Evolutionary conservation across 257 asterid genomes (phyloP), one percentile per base, ranked within the genome.

Genomic region (Rehmannia glutinosa): DNA sequence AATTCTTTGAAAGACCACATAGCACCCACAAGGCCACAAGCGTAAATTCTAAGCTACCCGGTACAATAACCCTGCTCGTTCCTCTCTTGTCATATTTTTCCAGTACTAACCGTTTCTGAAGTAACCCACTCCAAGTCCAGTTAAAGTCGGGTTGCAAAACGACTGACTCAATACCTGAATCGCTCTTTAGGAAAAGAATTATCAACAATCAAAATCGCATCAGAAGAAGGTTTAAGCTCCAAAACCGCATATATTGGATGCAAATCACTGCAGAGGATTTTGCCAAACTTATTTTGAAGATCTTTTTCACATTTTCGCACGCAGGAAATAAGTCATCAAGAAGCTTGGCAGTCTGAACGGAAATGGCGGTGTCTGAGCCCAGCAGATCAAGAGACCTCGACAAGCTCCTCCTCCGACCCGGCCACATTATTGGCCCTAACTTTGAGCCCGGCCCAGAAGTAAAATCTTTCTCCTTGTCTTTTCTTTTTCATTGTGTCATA

Each of bases 371-470:
- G 50, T 46, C 83, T 51, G 85, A 81, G 81, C 80, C 85, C 71
- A 94, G 99, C 88, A 84, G 97, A 87, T 87, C 97, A 30, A 83
- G 97, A 42, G 99, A 91, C 86, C 97, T 91, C 61, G 98, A 89
- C 77, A 94, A 91, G 80, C 98, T 94, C 71, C 96, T 94, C 45
- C 86, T 88, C 62, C 95, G 97, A 12, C 82, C 92, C 42, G 99
- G 98, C 0, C 89, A 83, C 73, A 83, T 94, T 16, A 93, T 88
- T 43, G 96, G 79, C 58, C 81, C 97, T 19, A 74, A 62, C 70
- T 94, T 94, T 68, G 93, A 74, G 66, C 92, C 98, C 69, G 96
- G 98, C 3, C 51, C 74, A 11, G 85, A 91, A 35, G 99, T 91
- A 79, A 72, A 10, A 10, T 61, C 46, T 10, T 39, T 57, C 47